Evolutionary conservation across 306 rosid genomes (phyloP), one percentile per base, ranked within the genome.

Genomic region (Crataegus laevigata): DNA sequence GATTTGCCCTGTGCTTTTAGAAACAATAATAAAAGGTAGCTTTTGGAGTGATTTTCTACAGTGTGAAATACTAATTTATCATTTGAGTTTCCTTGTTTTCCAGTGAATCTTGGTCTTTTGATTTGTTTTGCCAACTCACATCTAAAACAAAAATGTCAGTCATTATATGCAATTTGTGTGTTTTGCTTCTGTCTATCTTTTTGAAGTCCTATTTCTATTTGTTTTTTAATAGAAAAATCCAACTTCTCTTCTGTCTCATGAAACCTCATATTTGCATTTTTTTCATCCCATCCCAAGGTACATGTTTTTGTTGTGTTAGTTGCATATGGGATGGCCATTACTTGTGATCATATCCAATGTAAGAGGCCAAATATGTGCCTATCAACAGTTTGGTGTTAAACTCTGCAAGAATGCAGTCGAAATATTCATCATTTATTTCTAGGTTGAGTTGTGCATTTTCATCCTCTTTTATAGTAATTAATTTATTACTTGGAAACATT

Each of bases 11-110:
- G 87, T 86, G 76, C 85, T 94, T 36, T 68, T 90, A 21, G 88
- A 88, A 70, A 79, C 97, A 54, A 80, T 86, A 36, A 88, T 94
- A 74, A 90, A 94, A 87, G 99, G 99, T 94, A 88, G 75, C 43
- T 70, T 32, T 47, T 36, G 22, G 9, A 55, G 14, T 71, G 4
- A 10, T 8, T 58, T 2, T 57, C 24, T 8, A 38, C 9, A 38
- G 28, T 19, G 22, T 42, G 68, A 29, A 42, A 4, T 60, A 18
- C 30, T 38, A 40, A 24, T 40, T 72, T 15, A 10, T 38, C 6
- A 55, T 55, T 4, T 55, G 60, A 22, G 47, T 25, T 76, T 74
- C 72, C 22, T 51, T 80, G 28, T 30, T 78, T 18, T 36, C 32
- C 52, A 42, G 19, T 47, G 59, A 18, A 66, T 71, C 10, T 29